Evolutionary conservation across 2,329 filamentous ascomycete species (phyloP), one percentile per base, ranked within the genome.

Genomic region (Penicillium sp.): DNA sequence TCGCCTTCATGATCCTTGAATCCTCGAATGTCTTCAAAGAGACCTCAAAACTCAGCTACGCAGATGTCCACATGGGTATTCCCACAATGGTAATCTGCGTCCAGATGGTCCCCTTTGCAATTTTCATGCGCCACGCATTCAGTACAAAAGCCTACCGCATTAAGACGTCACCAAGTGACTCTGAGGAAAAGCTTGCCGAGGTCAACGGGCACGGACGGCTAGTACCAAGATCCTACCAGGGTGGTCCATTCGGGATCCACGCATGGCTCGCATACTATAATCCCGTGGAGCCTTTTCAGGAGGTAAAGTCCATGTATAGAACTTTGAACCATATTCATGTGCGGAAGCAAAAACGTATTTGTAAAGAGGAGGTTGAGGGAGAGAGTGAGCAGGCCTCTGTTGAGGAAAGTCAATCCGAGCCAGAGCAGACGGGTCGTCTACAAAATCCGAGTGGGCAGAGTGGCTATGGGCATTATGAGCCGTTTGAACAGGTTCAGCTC

Each of bases 111-210:
- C 63, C 66, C 2, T 69, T 72, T 42, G 56, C 69, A 26, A 45
- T 71, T 29, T 67, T 70, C 51, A 68, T 72, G 52, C 64, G 64
- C 46, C 70, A 64, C 29, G 65, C 69, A 2, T 73, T 70, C 54
- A 58, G 57, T 33, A 58, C 60, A n/a, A 56, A 46, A 1, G 62
- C 64, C 1, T 72, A 72, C 57, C 35, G 25, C 11, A 25, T 52
- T 1, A 35, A 25, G 15, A 11, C n/a, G 40, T 23, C 14, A 18
- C 18, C 37, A 1, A 7, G 3, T 26, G 50, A 37, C 6, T 15
- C 27, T 5, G 25, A 27, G 2, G 25, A 46, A 31, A 40, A 51
- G 27, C 3, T 23, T 12, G n/a, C 49, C 8, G 27, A 31, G 8
- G 18, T 41, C 26, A 41, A 44, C 7, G 54, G 55, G 41, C 49